These are phyloP conservation scores for Clonostachys byssicola DNA, from an alignment of 2,329 filamentous ascomycete genomes.

Conservation along the genomic window DNA sequence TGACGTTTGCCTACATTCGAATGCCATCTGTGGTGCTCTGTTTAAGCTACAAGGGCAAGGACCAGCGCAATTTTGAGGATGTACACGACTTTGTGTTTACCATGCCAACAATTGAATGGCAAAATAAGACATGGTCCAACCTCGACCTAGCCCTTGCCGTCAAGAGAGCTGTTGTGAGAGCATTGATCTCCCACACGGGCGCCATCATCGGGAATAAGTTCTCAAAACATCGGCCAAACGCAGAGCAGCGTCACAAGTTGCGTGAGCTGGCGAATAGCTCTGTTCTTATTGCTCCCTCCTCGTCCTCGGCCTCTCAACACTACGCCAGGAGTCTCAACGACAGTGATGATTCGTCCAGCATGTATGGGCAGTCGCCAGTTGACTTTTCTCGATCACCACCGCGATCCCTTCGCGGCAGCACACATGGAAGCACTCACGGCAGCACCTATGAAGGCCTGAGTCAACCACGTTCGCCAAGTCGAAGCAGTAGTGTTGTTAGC, in stretches of 20 bases:
- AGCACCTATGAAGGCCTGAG: conserved; percentile 43
- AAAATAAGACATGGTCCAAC: conserved; percentile 99
- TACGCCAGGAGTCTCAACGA: conserved; percentile 39
- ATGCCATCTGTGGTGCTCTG: conserved; percentile 94
- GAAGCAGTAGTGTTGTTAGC: conserved; percentile 49
- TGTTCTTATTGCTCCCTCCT: conserved; percentile 52
- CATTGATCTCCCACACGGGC: conserved; percentile 90
- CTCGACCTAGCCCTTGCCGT: conserved; percentile 87
- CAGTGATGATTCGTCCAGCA: conserved; percentile 53
- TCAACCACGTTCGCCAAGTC: conserved; percentile 37
- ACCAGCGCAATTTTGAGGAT: conserved; percentile 92
- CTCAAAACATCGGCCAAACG: conserved; percentile 78
- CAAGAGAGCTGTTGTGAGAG: conserved; percentile 92
- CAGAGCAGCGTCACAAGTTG: conserved; percentile 72
- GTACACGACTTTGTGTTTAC: conserved; percentile 97
- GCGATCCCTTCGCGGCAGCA: conserved; percentile 42
- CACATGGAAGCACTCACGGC: conserved; percentile 40
- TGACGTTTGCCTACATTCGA: conserved; percentile 94
- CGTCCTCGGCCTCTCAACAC: conserved; percentile 25
- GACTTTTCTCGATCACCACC: conserved; percentile 58
- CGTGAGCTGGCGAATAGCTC: conserved; percentile 81
- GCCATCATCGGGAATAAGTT: conserved; percentile 98
- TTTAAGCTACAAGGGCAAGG: conserved; percentile 93
- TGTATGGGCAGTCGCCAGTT: conserved; percentile 47
- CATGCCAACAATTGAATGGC: conserved; percentile 88